These are phyloP conservation scores for Caryopteris hybrid DNA, from an alignment of 305 asterid species.

Conservation along the genomic window DNA sequence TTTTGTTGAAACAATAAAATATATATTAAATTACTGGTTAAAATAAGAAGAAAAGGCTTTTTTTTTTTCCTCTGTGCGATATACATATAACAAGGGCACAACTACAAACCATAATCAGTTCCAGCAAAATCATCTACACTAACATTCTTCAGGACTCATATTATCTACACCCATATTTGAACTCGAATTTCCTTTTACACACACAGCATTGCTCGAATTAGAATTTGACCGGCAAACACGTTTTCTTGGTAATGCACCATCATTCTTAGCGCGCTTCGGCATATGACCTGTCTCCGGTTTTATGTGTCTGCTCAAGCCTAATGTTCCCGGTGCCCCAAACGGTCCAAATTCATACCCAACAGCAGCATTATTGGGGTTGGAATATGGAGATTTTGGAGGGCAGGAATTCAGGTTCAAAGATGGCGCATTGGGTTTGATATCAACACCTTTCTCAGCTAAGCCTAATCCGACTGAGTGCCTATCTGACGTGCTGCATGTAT, in stretches of 20 bases:
- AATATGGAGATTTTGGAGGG: slow-evolving; percentile 44
- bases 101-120: background rate
- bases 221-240: slow-evolving; percentile 36
- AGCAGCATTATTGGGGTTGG: slow-evolving; percentile 22
- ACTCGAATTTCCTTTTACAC: slow-evolving; percentile 31
- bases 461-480: slow-evolving; percentile 17
- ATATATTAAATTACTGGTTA: background rate
- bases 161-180: slow-evolving; percentile 26
- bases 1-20: background rate
- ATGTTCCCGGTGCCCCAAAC: slow-evolving; percentile 25
- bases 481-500: slow-evolving; percentile 29
- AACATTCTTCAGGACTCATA: slow-evolving; percentile 23
- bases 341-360: slow-evolving; percentile 31
- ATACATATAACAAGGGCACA: background rate
- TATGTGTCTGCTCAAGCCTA: slow-evolving; percentile 12
- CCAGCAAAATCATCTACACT: slow-evolving; percentile 25
- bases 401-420: slow-evolving; percentile 46
- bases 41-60: too few species aligned
- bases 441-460: slow-evolving; percentile 17
- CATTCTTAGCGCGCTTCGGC: slow-evolving; percentile 27
- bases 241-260: slow-evolving; percentile 33
- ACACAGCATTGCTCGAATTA: slow-evolving; percentile 10
- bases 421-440: slow-evolving; percentile 19
- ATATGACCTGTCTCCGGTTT: slow-evolving; percentile 6
- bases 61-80: background rate